These are phyloP conservation scores for Eucalyptus marginata DNA, from an alignment of 345 rosid genomes.

Conservation along the genomic window DNA sequence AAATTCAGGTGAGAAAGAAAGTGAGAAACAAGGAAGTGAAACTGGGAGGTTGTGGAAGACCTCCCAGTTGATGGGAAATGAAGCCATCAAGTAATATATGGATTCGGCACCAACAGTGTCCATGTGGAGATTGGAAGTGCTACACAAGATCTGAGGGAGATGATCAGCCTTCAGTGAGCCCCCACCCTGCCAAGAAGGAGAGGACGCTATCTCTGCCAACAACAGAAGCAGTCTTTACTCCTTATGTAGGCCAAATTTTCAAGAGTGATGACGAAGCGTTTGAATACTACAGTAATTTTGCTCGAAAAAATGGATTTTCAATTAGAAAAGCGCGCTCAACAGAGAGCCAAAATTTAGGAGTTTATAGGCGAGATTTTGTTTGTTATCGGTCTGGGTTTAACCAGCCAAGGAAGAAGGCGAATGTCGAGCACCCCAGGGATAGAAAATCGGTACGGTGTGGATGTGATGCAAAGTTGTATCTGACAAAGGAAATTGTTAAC, in stretches of 20 bases:
- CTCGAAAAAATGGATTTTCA: constrained; percentile 82
- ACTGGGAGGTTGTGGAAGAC: not conserved
- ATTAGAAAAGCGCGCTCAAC: constrained; percentile 89
- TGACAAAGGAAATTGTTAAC: constrained; percentile 62
- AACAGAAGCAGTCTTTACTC: constrained; percentile 42
- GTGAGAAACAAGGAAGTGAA: not conserved
- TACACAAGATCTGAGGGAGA: constrained; percentile 58
- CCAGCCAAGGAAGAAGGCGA: constrained; percentile 82
- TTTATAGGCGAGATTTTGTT: constrained; percentile 87
- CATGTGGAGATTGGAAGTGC: constrained; percentile 97
- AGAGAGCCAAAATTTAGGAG: constrained; percentile 76
- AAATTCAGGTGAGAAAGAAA: not conserved
- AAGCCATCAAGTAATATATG: constrained; percentile 65
- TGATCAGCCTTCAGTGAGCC: constrained; percentile 31
- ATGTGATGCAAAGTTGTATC: constrained; percentile 81
- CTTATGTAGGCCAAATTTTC: constrained; percentile 86
- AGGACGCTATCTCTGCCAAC: constrained; percentile 24
- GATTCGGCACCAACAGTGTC: constrained; percentile 88
- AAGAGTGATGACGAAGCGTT: constrained; percentile 77
- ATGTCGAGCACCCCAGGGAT: constrained; percentile 90
- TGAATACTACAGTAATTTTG: constrained; percentile 73
- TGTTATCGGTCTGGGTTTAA: constrained; percentile 94
- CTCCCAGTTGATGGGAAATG: constrained; percentile 16
- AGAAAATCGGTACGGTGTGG: constrained; percentile 91
- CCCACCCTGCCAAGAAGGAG: constrained; percentile 44